Conservation (phyloP, 768 basidiomycete species). For the Boletus subparvulus region DNA sequence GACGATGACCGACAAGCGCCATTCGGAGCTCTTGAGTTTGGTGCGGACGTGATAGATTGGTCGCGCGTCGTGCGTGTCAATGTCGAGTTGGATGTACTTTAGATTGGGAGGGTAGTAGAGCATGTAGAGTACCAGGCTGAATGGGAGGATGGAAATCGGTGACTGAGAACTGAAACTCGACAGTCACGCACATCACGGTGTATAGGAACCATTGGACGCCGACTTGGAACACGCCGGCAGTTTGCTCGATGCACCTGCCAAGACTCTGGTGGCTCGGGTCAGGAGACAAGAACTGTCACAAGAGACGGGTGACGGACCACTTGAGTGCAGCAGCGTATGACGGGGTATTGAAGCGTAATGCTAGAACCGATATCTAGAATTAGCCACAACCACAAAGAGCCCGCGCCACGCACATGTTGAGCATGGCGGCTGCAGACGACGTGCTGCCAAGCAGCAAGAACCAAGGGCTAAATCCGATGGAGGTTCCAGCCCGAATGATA, state of each 20-base stretch:
- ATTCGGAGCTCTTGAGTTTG: slow-evolving; percentile 59
- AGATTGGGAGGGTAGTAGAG: slow-evolving; percentile 85
- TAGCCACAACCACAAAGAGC: not conserved
- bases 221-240: slow-evolving; percentile 83
- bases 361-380: slow-evolving; percentile 36
- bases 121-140: slow-evolving; percentile 86
- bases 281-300: not conserved
- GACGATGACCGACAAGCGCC: slow-evolving; percentile 75
- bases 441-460: slow-evolving; percentile 88
- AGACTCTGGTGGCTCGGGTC: slow-evolving; percentile 46
- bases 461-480: slow-evolving; percentile 89
- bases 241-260: slow-evolving; percentile 73
- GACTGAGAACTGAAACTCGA: not conserved
- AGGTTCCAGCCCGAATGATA: slow-evolving; percentile 75
- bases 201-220: slow-evolving; percentile 83
- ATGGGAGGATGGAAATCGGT: not conserved
- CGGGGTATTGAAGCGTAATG: slow-evolving; percentile 79
- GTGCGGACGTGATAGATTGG: slow-evolving; percentile 46
- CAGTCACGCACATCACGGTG: slow-evolving; percentile 67
- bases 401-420: slow-evolving; percentile 65
- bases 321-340: slow-evolving; percentile 76
- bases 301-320: slow-evolving; percentile 51
- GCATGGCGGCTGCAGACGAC: slow-evolving; percentile 75
- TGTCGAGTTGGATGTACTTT: slow-evolving; percentile 58
- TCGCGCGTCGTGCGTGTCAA: slow-evolving; percentile 42